phyloP scores from a whole-genome alignment of 768 basidiomycete genomes.

The Sporobolomyces phaffii region DNA sequence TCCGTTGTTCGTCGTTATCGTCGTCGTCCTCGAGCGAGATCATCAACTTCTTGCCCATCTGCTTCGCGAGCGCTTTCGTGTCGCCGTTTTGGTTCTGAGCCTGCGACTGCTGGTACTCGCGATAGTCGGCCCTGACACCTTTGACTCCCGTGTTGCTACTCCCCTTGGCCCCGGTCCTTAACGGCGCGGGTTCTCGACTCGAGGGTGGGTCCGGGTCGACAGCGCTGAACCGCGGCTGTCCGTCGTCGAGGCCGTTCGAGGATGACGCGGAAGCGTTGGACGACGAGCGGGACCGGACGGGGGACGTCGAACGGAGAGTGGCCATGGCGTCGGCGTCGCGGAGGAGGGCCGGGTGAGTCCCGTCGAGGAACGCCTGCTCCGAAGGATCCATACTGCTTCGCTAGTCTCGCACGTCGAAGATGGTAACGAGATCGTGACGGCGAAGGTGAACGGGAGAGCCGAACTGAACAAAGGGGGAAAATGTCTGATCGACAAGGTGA shows the following conservation, averaged over 20 bases:
- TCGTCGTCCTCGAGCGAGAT: slow-evolving; percentile 19
- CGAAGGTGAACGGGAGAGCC: too few relatives aligned
- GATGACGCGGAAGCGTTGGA: too few relatives aligned
- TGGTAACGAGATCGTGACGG: too few relatives aligned
- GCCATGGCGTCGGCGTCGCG: slow-evolving; percentile 26
- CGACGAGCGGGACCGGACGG: slow-evolving; percentile 9
- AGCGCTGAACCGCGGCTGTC: slow-evolving; percentile 1
- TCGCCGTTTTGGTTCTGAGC: not conserved
- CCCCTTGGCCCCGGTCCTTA: not conserved
- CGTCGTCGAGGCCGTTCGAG: not conserved
- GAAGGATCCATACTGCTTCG: not conserved
- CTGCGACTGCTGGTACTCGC: slow-evolving; percentile 4
- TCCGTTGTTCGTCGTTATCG: not conserved
- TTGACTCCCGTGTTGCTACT: slow-evolving; percentile 41
- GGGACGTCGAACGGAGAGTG: slow-evolving; percentile 25
- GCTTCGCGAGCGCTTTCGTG: not conserved
- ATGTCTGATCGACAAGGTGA: too few relatives aligned
- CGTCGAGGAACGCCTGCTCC: slow-evolving; percentile 37
- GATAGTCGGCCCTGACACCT: slow-evolving; percentile 41
- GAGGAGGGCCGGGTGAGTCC: slow-evolving; percentile 35
- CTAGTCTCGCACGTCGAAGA: too few relatives aligned
- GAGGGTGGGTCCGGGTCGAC: slow-evolving; percentile 28
- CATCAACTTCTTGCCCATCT: slow-evolving; percentile 19
- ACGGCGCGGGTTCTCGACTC: not conserved
- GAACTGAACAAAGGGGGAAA: too few relatives aligned